Evolutionary conservation across 768 basidiomycete genomes (phyloP).

Genomic region (Tubosaeta brunneosetosa): DNA sequence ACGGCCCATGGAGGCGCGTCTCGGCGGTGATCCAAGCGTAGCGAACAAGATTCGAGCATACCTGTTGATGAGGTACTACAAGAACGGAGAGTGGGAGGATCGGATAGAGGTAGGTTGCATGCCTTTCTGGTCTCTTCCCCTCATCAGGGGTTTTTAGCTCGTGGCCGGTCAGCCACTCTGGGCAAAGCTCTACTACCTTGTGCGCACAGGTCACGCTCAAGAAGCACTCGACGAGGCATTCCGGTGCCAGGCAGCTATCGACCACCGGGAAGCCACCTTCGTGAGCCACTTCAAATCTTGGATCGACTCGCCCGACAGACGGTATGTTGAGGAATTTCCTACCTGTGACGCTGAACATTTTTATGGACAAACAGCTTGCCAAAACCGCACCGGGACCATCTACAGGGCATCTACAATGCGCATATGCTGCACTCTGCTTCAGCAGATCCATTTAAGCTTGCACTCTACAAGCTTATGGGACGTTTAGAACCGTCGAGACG

Average conservation of each 20-base stretch:
- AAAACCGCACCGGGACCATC: slow-evolving; percentile 71
- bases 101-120: slow-evolving; percentile 69
- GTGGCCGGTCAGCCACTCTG: slow-evolving; percentile 86
- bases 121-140: neutral
- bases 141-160: slow-evolving; percentile 43
- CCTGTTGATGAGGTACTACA: slow-evolving; percentile 73
- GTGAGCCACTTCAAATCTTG: slow-evolving; percentile 77
- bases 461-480: slow-evolving; percentile 93
- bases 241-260: slow-evolving; percentile 63
- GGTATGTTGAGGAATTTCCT: slow-evolving; percentile 38
- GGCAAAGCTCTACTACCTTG: slow-evolving; percentile 90
- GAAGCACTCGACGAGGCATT: slow-evolving; percentile 80
- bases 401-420: slow-evolving; percentile 76
- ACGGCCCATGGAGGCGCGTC: slow-evolving; percentile 73
- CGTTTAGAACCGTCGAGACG: slow-evolving; percentile 80
- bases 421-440: slow-evolving; percentile 87
- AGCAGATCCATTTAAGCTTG: slow-evolving; percentile 93
- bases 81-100: slow-evolving; percentile 79
- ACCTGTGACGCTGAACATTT: neutral
- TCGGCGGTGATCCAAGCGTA: slow-evolving; percentile 90
- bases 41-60: slow-evolving; percentile 89
- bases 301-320: slow-evolving; percentile 75
- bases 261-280: slow-evolving; percentile 78
- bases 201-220: slow-evolving; percentile 76
- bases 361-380: slow-evolving; percentile 45